A percentile compares a stretch with the other conserved stretches of the same genome.
phyloP scores from a whole-genome alignment of 2,329 filamentous ascomycete genomes.

The Cordyceps pruinosa region DNA sequence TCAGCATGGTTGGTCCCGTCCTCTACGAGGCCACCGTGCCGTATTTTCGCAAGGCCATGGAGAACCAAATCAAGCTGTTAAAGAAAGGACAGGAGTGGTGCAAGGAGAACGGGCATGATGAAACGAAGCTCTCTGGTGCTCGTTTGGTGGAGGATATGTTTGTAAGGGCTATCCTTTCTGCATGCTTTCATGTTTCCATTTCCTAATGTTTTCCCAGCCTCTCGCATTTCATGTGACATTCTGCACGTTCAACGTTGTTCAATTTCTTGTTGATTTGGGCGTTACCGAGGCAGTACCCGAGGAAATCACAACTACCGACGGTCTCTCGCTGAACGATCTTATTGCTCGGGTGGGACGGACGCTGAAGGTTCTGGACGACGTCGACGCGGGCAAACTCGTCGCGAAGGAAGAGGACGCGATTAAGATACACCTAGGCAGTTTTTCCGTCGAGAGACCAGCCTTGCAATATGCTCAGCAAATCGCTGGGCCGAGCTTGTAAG shows the following conservation, averaged over 20 bases:
- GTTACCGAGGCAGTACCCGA: neutral
- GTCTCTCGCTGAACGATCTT: neutral
- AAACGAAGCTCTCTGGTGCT: neutral
- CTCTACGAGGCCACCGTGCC: neutral
- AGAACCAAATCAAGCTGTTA: no score
- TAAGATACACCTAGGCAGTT: neutral
- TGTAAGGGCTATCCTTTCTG: neutral
- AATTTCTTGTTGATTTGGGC: neutral
- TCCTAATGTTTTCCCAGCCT: neutral
- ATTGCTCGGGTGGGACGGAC: neutral
- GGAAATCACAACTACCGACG: neutral
- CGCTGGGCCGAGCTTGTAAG: neutral
- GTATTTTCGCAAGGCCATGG: no score
- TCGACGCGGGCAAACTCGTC: neutral
- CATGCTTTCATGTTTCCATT: neutral
- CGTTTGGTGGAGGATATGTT: neutral
- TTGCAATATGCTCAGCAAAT: constrained; percentile 1
- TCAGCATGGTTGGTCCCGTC: neutral
- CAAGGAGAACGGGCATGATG: neutral
- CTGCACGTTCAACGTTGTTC: neutral
- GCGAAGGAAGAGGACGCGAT: neutral
- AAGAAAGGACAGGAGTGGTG: neutral
- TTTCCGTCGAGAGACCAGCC: neutral
- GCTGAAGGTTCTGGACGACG: neutral
- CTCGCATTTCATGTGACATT: constrained; percentile 5